phyloP scores from a whole-genome alignment of 208 protist species.

The Crithidia brevicula region DNA sequence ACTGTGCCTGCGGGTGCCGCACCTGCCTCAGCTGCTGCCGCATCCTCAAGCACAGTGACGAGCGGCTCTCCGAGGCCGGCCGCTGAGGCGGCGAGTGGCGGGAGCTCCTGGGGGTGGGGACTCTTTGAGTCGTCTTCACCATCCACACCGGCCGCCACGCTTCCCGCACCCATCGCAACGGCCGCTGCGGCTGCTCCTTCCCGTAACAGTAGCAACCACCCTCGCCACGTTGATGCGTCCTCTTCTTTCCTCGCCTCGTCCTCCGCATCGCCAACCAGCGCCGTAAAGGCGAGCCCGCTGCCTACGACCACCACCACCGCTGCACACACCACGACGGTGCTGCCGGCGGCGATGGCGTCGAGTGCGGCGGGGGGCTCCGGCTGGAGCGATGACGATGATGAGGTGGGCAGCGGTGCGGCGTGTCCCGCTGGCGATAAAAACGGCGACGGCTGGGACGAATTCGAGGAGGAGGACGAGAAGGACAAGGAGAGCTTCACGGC shows the following conservation, averaged over 20 bases:
- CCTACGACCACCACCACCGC: neutral
- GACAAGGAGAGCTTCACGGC: neutral
- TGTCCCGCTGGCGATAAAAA: neutral
- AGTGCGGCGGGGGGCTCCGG: slow-evolving; percentile 13
- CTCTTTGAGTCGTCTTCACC: slow-evolving; percentile 4
- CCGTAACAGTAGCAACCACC: too few species aligned
- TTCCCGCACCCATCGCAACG: neutral
- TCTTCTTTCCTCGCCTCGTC: neutral
- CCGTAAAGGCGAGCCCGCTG: neutral
- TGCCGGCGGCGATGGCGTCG: slow-evolving; percentile 5
- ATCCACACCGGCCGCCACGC: neutral
- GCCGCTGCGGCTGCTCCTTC: neutral
- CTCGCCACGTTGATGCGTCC: neutral
- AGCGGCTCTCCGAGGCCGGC: too few species aligned
- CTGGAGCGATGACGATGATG: slow-evolving; percentile 23
- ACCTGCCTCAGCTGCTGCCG: neutral
- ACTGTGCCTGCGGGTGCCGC: neutral
- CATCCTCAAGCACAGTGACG: too few species aligned
- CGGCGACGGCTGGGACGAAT: slow-evolving; percentile 11
- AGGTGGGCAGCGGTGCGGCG: neutral
- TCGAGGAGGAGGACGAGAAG: neutral
- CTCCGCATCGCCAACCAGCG: neutral
- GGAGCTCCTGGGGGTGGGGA: slow-evolving; percentile 13
- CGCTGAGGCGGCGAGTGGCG: too few species aligned
- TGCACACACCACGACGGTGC: neutral